These are phyloP conservation scores for Mikania micrantha DNA, from an alignment of 129 eudicot genomes.

Conservation along the genomic window DNA sequence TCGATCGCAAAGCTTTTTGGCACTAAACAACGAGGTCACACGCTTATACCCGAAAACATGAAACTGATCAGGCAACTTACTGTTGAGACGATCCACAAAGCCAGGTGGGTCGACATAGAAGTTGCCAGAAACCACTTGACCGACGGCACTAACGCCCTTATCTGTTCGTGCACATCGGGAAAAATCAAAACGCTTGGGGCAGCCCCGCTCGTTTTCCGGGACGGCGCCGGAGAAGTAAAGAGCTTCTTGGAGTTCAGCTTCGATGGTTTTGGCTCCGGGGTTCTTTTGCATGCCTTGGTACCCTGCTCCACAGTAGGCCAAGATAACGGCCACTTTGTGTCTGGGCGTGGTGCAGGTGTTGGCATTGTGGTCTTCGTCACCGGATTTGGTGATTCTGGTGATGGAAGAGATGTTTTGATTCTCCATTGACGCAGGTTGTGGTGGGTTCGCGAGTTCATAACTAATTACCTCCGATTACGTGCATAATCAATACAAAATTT, in stretches of 20 bases:
- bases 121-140: conserved; percentile 86
- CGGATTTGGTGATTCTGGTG: conserved; percentile 10
- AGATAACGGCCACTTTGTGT: conserved; percentile 71
- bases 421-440: too few relatives aligned
- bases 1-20: conserved; percentile 79
- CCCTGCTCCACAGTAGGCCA: conserved; percentile 90
- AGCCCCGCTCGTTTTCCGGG: conserved; percentile 52
- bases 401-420: too few relatives aligned
- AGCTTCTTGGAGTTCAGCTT: conserved; percentile 88
- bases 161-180: conserved; percentile 94
- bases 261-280: conserved; percentile 96
- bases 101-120: conserved; percentile 83
- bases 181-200: conserved; percentile 56
- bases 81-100: conserved; percentile 53
- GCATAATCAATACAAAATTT: too few relatives aligned
- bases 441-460: too few relatives aligned
- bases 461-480: too few relatives aligned
- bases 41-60: conserved; percentile 75
- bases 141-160: conserved; percentile 92
- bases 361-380: conserved; percentile 34
- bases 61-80: conserved; percentile 48
- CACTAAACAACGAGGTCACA: conserved; percentile 60
- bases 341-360: conserved; percentile 25
- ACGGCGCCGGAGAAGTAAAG: conserved; percentile 69
- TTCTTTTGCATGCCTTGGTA: conserved; percentile 96